Evolutionary conservation across 352 stramenopile species (phyloP).

Genomic region (Phytophthora nicotianae): DNA sequence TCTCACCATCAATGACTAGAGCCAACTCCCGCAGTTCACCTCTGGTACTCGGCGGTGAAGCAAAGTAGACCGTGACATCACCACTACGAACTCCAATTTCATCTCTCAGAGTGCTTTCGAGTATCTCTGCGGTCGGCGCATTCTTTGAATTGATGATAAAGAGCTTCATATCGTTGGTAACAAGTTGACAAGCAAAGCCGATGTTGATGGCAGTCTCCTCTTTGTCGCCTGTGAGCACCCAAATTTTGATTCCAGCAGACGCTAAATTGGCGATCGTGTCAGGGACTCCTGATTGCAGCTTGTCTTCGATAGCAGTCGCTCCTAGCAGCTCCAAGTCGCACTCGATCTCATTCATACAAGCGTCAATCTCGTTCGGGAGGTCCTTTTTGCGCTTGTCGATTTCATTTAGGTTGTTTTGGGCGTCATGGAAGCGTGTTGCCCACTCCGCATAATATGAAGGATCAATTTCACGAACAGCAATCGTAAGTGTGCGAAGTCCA

Average conservation of each 20-base stretch:
- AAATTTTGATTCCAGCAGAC: slow-evolving; percentile 91
- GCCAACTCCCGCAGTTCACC: slow-evolving; percentile 61
- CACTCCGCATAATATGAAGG: slow-evolving; percentile 58
- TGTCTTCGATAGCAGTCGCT: slow-evolving; percentile 94
- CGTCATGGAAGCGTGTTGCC: slow-evolving; percentile 63
- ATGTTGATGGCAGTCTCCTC: slow-evolving; percentile 96
- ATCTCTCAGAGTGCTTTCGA: slow-evolving; percentile 54
- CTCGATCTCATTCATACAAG: slow-evolving; percentile 87
- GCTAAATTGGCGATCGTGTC: slow-evolving; percentile 88
- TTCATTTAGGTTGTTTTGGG: slow-evolving; percentile 73
- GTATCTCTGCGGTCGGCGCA: slow-evolving; percentile 49
- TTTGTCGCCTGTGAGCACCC: slow-evolving; percentile 95
- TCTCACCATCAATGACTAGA: slow-evolving; percentile 84
- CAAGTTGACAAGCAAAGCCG: slow-evolving; percentile 87
- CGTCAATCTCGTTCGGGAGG: slow-evolving; percentile 69
- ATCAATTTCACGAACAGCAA: slow-evolving; percentile 72
- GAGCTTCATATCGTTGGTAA: slow-evolving; percentile 86
- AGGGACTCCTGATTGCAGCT: slow-evolving; percentile 91
- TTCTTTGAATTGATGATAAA: slow-evolving; percentile 67
- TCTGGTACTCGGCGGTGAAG: slow-evolving; percentile 44
- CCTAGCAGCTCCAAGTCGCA: slow-evolving; percentile 83
- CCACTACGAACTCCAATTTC: slow-evolving; percentile 48
- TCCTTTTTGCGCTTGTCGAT: slow-evolving; percentile 86
- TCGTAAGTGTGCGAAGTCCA: slow-evolving; percentile 87
- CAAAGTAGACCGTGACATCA: slow-evolving; percentile 57